phyloP scores from a whole-genome alignment of 140 eudicot genomes.

The Anethum foeniculum region DNA sequence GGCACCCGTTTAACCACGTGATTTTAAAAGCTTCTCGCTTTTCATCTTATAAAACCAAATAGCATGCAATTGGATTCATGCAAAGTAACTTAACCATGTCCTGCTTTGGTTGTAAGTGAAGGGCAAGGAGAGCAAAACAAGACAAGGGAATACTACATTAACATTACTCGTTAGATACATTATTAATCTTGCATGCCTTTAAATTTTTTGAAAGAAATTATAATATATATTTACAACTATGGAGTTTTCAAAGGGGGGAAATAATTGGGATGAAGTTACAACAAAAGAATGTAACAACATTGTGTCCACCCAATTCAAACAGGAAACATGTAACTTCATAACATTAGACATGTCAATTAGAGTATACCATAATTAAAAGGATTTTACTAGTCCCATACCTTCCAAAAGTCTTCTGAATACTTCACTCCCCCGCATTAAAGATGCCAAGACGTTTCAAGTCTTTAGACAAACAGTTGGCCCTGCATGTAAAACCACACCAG shows the following conservation, averaged over 20 bases:
- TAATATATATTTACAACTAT: neutral
- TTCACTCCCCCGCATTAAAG: neutral
- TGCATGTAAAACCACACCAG: neutral
- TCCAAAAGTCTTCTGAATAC: neutral
- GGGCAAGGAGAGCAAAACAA: neutral
- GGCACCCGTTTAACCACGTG: neutral
- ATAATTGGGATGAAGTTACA: neutral
- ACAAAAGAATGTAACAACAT: neutral
- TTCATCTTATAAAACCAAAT: neutral
- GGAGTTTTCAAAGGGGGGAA: neutral
- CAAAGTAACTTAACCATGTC: neutral
- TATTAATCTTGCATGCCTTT: neutral
- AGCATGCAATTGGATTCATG: neutral
- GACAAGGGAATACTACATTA: neutral
- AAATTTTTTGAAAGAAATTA: neutral
- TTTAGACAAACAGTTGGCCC: neutral
- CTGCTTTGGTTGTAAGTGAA: neutral
- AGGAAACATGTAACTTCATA: neutral
- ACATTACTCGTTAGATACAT: neutral
- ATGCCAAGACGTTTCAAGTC: neutral
- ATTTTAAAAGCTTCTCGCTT: neutral
- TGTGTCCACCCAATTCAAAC: neutral
- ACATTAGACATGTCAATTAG: neutral
- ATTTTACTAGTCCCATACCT: neutral
- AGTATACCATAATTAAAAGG: neutral